Conservation (phyloP, 2,329 filamentous ascomycete genomes). For the Aspergillus sp. region DNA sequence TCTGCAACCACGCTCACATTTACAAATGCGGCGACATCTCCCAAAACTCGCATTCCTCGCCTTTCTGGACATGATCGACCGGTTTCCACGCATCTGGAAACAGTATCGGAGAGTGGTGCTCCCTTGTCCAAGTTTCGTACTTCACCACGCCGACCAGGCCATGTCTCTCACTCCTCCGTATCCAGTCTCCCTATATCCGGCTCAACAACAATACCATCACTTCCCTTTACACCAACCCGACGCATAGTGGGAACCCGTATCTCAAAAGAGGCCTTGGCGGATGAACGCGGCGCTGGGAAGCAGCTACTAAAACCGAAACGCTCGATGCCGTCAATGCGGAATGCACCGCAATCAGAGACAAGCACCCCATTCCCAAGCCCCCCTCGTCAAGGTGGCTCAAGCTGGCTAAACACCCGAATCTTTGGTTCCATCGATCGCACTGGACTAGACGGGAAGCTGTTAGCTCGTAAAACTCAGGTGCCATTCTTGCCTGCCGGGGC, state of each 20-base stretch:
- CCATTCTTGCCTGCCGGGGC: conserved; percentile 80
- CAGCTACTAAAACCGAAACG: conserved; percentile 60
- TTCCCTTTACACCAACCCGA: conserved; percentile 61
- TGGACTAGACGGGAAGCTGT: conserved; percentile 37
- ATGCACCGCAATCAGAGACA: conserved; percentile 35
- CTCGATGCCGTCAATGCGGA: conserved; percentile 60
- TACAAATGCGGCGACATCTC: conserved; percentile 68
- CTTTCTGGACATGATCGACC: conserved; percentile 71
- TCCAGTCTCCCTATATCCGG: conserved; percentile 63
- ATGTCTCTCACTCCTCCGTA: conserved; percentile 68
- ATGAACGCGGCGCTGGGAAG: conserved; percentile 53
- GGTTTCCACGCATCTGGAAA: conserved; percentile 73
- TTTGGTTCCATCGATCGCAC: conserved; percentile 70
- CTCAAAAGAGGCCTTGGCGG: conserved; percentile 35
- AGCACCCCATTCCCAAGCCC: conserved; percentile 36
- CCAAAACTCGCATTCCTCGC: conserved; percentile 73
- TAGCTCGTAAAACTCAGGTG: conserved; percentile 59
- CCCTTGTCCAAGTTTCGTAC: conserved; percentile 63
- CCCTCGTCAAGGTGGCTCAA: conserved; percentile 38
- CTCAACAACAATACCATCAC: conserved; percentile 58
- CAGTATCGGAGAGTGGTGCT: conserved; percentile 85
- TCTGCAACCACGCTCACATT: conserved; percentile 87
- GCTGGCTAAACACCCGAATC: conserved; percentile 49
- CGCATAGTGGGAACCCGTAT: conserved; percentile 53
- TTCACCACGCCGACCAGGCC: conserved; percentile 66